A percentile compares a stretch with the other conserved stretches of the same genome.
Conservation (phyloP, 75 land plant species). For the Picea glauca region DNA sequence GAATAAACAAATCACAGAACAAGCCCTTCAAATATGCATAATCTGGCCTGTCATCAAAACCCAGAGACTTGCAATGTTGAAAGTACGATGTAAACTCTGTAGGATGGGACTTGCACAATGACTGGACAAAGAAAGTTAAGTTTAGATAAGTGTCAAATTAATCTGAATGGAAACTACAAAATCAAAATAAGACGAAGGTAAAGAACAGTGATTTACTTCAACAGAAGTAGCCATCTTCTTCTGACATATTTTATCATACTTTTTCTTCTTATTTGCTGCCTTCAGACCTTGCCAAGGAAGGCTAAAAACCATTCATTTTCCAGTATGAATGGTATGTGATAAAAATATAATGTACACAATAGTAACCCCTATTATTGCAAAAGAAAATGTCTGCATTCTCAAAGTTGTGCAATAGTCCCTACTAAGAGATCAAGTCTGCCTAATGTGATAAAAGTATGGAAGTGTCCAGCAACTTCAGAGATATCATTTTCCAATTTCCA, state of each 20-base stretch:
- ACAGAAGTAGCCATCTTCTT: constrained; percentile 91
- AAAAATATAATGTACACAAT: constrained; percentile 3
- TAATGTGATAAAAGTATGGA: no score
- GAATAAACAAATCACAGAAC: constrained; percentile 64
- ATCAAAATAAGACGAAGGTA: not conserved
- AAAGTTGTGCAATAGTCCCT: not conserved
- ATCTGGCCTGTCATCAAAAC: constrained; percentile 83
- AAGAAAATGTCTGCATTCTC: not conserved
- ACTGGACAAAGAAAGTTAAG: constrained; percentile 29
- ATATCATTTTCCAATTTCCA: not conserved
- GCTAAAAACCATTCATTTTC: constrained; percentile 32
- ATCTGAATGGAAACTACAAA: not conserved
- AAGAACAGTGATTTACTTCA: constrained; percentile 51
- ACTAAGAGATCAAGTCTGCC: not conserved
- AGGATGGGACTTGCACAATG: constrained; percentile 78
- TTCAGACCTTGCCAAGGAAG: constrained; percentile 98
- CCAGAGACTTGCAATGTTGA: constrained; percentile 72
- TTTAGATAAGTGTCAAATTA: not conserved
- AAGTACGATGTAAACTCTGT: constrained; percentile 85
- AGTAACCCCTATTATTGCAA: not conserved
- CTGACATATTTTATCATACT: constrained; percentile 96
- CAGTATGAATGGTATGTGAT: not conserved
- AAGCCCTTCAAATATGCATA: constrained; percentile 80
- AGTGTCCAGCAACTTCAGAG: no score
- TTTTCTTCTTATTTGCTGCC: constrained; percentile 97